Evolutionary conservation across 345 rosid genomes (phyloP).

Genomic region (Sisymbrium irio): DNA sequence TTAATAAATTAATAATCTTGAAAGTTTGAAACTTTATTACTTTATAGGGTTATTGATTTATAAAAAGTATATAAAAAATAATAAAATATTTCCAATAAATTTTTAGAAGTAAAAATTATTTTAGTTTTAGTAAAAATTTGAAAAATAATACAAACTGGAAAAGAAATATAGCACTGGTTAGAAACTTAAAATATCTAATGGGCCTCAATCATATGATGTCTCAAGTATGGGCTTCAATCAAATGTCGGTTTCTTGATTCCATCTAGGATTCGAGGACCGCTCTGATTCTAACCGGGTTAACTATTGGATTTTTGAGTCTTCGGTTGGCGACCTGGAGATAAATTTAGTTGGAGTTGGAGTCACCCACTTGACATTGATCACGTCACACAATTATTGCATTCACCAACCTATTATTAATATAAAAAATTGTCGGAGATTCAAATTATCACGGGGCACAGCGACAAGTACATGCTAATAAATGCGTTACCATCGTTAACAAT

Average conservation of each 20-base stretch:
- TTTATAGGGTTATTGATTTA: no score
- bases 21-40: no score
- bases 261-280: not conserved
- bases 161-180: not conserved
- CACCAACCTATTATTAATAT: no score
- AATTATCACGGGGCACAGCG: not conserved
- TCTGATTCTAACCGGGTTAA: not conserved
- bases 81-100: no score
- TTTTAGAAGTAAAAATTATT: no score
- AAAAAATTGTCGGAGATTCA: no score
- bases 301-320: not conserved
- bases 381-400: not conserved
- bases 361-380: not conserved
- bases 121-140: no score
- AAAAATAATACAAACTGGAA: no score
- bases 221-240: not conserved
- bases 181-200: not conserved
- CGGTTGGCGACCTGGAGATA: not conserved
- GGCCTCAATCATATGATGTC: not conserved
- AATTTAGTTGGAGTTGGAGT: not conserved
- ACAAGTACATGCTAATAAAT: not conserved
- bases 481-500: no score
- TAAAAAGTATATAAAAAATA: no score
- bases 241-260: not conserved
- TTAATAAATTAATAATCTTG: no score